phyloP scores from a whole-genome alignment of 2,329 filamentous ascomycete genomes.

The Colletotrichum sojae region DNA sequence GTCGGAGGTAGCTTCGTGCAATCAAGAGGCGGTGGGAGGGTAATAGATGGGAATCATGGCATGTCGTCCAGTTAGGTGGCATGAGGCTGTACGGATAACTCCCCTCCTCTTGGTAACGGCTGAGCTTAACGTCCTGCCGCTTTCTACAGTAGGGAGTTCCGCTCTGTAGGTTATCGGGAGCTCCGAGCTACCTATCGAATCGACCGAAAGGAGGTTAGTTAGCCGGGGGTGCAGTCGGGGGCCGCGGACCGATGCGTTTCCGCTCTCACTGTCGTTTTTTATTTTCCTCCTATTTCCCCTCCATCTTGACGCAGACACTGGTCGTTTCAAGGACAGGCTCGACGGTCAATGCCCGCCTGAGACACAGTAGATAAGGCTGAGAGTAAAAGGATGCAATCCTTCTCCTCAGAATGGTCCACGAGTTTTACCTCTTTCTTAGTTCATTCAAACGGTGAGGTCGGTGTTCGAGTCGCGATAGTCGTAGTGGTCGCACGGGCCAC shows the following conservation, averaged over 20 bases:
- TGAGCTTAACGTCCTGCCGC: neutral
- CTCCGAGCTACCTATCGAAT: neutral
- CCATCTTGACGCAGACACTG: neutral
- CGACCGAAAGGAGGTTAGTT: neutral
- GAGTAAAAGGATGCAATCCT: too few species aligned
- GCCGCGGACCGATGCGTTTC: slow-evolving; percentile 37
- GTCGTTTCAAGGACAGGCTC: neutral
- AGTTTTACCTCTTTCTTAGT: too few species aligned
- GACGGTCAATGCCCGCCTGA: too few species aligned
- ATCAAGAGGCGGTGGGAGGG: too few species aligned
- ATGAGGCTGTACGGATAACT: slow-evolving; percentile 17
- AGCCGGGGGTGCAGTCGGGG: slow-evolving; percentile 22
- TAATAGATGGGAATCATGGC: too few species aligned
- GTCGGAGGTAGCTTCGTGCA: too few species aligned
- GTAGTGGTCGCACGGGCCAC: slow-evolving; percentile 25
- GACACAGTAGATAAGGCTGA: too few species aligned
- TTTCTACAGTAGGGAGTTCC: slow-evolving; percentile 1
- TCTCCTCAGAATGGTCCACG: too few species aligned
- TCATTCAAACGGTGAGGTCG: too few species aligned
- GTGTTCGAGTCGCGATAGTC: slow-evolving; percentile 17
- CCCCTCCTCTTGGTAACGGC: too few species aligned
- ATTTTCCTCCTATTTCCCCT: neutral
- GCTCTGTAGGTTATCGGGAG: slow-evolving; percentile 1
- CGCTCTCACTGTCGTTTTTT: neutral
- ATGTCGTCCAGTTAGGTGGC: slow-evolving; percentile 30